phyloP scores from a whole-genome alignment of 164 flowering plant species.

The Buxus sempervirens region DNA sequence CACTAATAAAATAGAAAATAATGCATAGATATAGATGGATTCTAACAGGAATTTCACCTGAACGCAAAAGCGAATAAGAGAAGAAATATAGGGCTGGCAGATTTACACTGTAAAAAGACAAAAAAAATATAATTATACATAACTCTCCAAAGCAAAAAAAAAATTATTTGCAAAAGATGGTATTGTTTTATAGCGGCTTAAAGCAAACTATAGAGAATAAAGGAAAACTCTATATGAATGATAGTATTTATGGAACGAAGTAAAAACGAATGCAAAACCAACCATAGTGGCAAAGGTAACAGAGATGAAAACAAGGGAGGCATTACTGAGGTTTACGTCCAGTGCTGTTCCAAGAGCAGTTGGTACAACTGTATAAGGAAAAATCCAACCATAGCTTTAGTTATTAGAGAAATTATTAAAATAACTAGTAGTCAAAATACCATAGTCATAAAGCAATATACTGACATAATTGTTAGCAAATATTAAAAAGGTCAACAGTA shows the following conservation, averaged over 20 bases:
- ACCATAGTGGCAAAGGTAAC: conserved; percentile 99
- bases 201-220: background rate
- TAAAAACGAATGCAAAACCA: conserved; percentile 25
- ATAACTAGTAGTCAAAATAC: conserved; percentile 8
- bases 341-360: conserved; percentile 94
- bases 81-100: conserved; percentile 94
- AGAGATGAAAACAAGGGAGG: conserved; percentile 93
- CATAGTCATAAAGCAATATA: background rate
- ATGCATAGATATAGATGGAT: background rate
- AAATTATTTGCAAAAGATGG: conserved; percentile 4
- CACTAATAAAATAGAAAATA: background rate
- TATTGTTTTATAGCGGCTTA: background rate
- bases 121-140: conserved; percentile 5
- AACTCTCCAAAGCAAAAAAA: background rate
- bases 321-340: conserved; percentile 96
- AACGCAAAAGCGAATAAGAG: conserved; percentile 97
- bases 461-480: background rate
- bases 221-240: conserved; percentile 5
- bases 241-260: conserved; percentile 2
- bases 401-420: conserved; percentile 53
- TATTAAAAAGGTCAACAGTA: background rate
- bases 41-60: conserved; percentile 50
- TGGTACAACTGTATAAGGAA: conserved; percentile 97
- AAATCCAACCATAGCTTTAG: conserved; percentile 84
- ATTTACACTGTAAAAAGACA: conserved; percentile 87